Percentiles rank a stretch among this genome's conserved stretches.
These are phyloP conservation scores for Straminergon stramineum DNA, from an alignment of 225 moss, liverwort and hornwort species.

Conservation along the genomic window DNA sequence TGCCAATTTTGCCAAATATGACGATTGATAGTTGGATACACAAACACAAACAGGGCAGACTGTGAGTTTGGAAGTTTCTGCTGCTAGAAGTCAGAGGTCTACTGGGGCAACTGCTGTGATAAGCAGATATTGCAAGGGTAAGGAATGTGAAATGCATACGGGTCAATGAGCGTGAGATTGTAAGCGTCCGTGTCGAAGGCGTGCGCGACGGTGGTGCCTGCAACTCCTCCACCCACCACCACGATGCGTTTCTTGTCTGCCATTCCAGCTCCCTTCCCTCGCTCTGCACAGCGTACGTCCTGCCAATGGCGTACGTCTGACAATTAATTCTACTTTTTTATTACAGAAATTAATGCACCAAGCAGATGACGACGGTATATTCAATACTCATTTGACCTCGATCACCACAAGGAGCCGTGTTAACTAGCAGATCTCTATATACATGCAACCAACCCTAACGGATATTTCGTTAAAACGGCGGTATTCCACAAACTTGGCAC, in stretches of 20 bases:
- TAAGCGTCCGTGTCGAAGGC: conserved; percentile 44
- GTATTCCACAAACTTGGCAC: no score
- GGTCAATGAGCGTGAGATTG: conserved; percentile 68
- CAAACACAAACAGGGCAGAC: background rate
- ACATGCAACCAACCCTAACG: background rate
- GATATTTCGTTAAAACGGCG: no score
- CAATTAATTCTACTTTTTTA: background rate
- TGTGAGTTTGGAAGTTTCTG: background rate
- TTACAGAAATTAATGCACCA: background rate
- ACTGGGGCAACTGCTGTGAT: background rate
- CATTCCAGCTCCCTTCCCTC: background rate
- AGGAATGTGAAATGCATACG: conserved; percentile 28
- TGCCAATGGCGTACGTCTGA: background rate
- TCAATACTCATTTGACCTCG: no score
- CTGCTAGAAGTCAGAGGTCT: background rate
- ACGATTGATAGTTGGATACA: no score
- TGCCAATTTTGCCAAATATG: background rate
- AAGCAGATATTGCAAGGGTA: background rate
- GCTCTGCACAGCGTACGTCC: background rate
- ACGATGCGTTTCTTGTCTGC: conserved; percentile 45
- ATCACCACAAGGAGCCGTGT: background rate
- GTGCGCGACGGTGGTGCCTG: conserved; percentile 47
- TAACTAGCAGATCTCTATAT: background rate
- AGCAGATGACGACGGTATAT: background rate
- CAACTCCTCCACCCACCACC: conserved; percentile 78